Base-by-base conservation (phyloP, 129 eudicot genomes). In the Oenanthe sinensis region DNA sequence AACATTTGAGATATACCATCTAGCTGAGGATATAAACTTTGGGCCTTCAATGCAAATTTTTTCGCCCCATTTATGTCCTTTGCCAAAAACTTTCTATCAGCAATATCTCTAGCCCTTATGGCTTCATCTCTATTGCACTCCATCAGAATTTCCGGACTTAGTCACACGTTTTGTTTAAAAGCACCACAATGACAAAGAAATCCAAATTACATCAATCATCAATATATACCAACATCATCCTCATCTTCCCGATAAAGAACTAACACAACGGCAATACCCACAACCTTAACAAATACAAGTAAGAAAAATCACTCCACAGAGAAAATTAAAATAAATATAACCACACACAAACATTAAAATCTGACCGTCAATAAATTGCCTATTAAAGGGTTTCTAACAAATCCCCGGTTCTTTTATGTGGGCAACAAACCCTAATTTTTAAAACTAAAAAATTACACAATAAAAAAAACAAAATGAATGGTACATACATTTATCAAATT, bases 61-160 rank as follows among this genome's bases (percentile, higher is more conserved):
- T 82, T 91, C 1, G 98, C 98, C 79, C 97, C 98, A 28, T 36
- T 13, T 50, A 91, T 9, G 74, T 93, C 98, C 71, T 85, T 93
- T 22, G 82, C 84, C 55, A 49, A 77, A 79, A 93, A 86, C 81
- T 87, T 91, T 83, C 74, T 89, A 82, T 93, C 98, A 1, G 98
- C 92, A 26, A 91, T 88, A 79, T 89, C 97, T 84, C 88, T 93
- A 0, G 98, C 98, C 84, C 96, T 87, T 28, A 77, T 26, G 8
- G 98, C 98, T 83, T 93, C 98, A 37, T 93, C 98, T 81, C 85
- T 89, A 75, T 93, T 93, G 85, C 98, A 93, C 81, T 93, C 98
- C 98, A 93, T 93, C 78, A 55, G 33, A 24, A 73, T 14, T 24
- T 14, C 4, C 36, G 8, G 22, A 19, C 52, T 42, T 77, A 5